Evolutionary conservation across 805 yeast species (phyloP).

Genomic region (Candida namnaoensis): DNA sequence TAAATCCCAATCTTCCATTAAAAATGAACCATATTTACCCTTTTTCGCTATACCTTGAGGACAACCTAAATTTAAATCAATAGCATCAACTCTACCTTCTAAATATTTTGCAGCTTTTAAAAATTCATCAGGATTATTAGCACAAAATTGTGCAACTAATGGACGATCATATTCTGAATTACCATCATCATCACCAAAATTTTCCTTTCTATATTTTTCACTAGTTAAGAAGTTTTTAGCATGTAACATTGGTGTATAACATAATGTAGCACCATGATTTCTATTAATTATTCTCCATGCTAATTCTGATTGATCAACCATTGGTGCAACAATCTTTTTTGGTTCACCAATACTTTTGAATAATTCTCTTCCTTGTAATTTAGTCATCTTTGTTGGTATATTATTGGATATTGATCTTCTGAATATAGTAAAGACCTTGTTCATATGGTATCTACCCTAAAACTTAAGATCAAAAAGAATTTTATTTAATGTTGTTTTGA

Average conservation of each 20-base stretch:
- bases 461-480: no score
- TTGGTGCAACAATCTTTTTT: constrained; percentile 86
- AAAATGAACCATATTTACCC: constrained; percentile 91
- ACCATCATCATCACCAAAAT: constrained; percentile 74
- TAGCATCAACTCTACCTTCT: constrained; percentile 85
- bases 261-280: constrained; percentile 83
- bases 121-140: constrained; percentile 84
- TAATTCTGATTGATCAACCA: constrained; percentile 95
- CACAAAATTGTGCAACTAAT: constrained; percentile 89
- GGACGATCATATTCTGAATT: constrained; percentile 66
- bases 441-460: no score
- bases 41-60: constrained; percentile 96
- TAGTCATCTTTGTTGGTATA: constrained; percentile 8
- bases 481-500: no score
- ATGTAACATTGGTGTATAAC: constrained; percentile 97
- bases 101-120: constrained; percentile 76
- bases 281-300: constrained; percentile 92
- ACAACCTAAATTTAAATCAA: constrained; percentile 92
- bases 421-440: no score
- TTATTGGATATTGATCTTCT: no score
- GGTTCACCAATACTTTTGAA: constrained; percentile 69
- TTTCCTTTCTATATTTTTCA: constrained; percentile 68
- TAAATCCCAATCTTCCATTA: constrained; percentile 96
- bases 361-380: constrained; percentile 53
- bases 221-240: constrained; percentile 84